phyloP scores from a whole-genome alignment of 768 basidiomycete genomes.

The Hemileccinum impolitum region DNA sequence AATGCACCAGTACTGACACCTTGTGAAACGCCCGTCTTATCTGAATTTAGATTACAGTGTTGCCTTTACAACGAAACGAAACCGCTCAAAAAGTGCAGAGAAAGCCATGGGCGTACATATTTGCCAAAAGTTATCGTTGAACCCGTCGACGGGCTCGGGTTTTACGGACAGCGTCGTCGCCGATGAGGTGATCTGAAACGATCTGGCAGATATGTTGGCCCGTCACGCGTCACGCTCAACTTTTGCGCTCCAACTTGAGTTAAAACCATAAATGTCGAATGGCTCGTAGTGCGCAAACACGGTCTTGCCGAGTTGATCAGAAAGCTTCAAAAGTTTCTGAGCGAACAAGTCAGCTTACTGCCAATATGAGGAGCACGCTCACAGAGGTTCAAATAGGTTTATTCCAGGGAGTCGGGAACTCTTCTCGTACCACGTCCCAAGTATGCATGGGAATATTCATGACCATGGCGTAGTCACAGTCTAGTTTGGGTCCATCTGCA shows the following conservation, averaged over 20 bases:
- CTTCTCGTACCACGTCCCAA: not conserved
- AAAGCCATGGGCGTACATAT: no score
- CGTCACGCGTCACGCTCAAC: constrained; percentile 41
- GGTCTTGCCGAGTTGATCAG: constrained; percentile 22
- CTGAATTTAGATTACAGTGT: no score
- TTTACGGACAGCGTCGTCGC: constrained; percentile 11
- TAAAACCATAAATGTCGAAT: constrained; percentile 47
- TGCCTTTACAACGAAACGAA: no score
- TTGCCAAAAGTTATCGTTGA: no score
- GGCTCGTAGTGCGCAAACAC: constrained; percentile 32
- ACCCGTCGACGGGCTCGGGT: not conserved
- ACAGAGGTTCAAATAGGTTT: constrained; percentile 23
- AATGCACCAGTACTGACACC: no score
- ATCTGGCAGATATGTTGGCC: constrained; percentile 1
- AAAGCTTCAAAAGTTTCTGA: constrained; percentile 19
- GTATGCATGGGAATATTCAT: constrained; percentile 5
- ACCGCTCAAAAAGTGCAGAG: no score
- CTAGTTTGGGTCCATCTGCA: constrained; percentile 8
- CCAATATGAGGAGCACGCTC: not conserved
- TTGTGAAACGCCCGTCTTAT: no score
- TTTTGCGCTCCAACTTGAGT: constrained; percentile 51
- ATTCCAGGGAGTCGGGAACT: constrained; percentile 16
- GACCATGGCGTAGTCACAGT: constrained; percentile 14
- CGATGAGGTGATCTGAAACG: constrained; percentile 13
- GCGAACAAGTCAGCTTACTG: not conserved